Base-by-base conservation (phyloP, 1,284 basidiomycete species). In the Ceratobasidium sp. region DNA sequence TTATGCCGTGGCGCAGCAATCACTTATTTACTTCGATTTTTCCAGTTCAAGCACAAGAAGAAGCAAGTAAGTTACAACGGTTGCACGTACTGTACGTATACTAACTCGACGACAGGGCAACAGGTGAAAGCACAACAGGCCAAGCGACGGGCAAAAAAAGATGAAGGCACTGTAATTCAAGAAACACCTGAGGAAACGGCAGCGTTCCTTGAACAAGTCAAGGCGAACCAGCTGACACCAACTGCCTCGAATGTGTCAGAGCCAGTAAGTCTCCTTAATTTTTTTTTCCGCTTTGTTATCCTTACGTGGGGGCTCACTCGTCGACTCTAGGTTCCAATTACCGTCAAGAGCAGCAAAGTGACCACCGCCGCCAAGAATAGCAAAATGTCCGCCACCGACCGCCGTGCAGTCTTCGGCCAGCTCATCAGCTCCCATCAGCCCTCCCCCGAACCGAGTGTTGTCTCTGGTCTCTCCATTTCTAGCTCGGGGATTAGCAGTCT, bases 121-220 rank as follows among this genome's bases (percentile, higher is more conserved):
- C 34, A 55, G 5, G 20, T 20, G 3, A 55, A 55, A 20, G 15
- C 34, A 4, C 3, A 17, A 17, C 3, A 55, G 32, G 53, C 53
- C n/a, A 35, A 7, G 17, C 34, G 40, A 35, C 34, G 40, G 25
- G 53, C 34, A 34, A 55, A 55, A 20, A 55, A 55, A 20, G 53
- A 7, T 20, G 53, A 55, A 13, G 53, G 32, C 6, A 35, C 31
- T 2, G 53, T 55, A 22, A 55, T 55, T 20, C 3, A 6, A 1
- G 53, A 55, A 38, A 38, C 53, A 17, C 53, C 53, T 35, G 53
- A 35, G 32, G 53, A 55, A 38, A 55, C 53, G 20, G 53, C 53
- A 7, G 53, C 53, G 20, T 35, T 55, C 20, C 53, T 55, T 35
- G 31, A 31, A 10, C 8, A 38, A 20, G 17, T 20, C 20, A 35